Evolutionary conservation across 345 rosid species (phyloP), one percentile per base, ranked within the genome.

Genomic region (Populus tremula): DNA sequence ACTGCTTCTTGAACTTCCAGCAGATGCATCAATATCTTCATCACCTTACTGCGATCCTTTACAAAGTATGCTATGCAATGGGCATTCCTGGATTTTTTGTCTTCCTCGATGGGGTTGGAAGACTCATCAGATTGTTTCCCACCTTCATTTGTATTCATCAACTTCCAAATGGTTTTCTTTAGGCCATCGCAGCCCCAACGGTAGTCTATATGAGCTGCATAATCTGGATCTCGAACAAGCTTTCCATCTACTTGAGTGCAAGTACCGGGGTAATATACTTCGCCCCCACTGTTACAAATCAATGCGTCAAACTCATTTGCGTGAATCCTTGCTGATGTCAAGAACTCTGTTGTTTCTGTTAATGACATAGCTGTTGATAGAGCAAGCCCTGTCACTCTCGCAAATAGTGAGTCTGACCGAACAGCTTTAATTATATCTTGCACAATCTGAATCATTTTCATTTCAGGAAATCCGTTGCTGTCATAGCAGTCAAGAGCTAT

Each of bases 161-260:
- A 90, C 85, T 89, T 95, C 92, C 93, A 92, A 56, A 95, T 92
- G 39, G 99, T 95, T 82, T 84, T 93, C 86, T 89, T 89, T 33
- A 95, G 91, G 71, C 99, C 99, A 67, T 92, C 96, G 41, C 83
- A 79, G 8, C 97, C 98, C 99, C 99, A 95, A 0, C 94, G 92
- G 70, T 93, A 95, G 63, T 90, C 98, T 2, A 95, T 92, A 82
- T 95, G 99, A 5, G 93, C 72, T 33, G 92, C 87, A 76, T 95
- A 95, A 84, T 95, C 99, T 5, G 94, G 89, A 88, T 95, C 99
- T 0, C 93, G 94, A 21, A 85, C 73, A 80, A 93, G 90, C 83
- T 87, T 92, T 38, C 98, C 93, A 2, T 86, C 89, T 79, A 84
- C 97, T 75, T 87, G 88, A 0, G 86, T 82, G 33, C 86, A 85